Conservation (phyloP, 1,139 yeast species). For the Kazachstania sp. region DNA sequence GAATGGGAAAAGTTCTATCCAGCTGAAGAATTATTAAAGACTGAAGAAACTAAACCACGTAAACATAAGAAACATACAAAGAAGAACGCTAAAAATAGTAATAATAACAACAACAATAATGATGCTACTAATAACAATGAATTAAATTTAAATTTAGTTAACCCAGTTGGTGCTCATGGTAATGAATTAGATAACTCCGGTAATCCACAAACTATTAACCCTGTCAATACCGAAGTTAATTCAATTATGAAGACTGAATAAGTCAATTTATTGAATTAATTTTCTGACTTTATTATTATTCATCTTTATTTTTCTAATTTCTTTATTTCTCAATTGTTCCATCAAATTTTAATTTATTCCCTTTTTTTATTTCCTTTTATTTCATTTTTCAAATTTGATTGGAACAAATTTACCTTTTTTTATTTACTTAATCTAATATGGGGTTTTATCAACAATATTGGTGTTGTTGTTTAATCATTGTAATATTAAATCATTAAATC, state of each 20-base stretch:
- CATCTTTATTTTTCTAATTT: not conserved
- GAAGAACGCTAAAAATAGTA: not conserved
- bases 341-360: not conserved
- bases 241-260: constrained; percentile 1
- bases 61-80: not conserved
- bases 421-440: constrained; percentile 1
- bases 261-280: not conserved
- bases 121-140: not conserved
- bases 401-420: not conserved
- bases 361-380: not conserved
- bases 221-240: constrained; percentile 1
- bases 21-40: constrained; percentile 14
- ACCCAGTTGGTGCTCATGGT: not conserved
- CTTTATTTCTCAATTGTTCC: not conserved
- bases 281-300: not conserved
- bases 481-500: constrained; percentile 2
- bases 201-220: not conserved
- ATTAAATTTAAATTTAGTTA: constrained; percentile 2
- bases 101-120: not conserved
- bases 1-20: constrained; percentile 32
- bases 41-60: constrained; percentile 1
- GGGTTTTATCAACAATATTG: constrained; percentile 1
- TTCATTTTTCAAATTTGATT: not conserved
- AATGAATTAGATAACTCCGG: not conserved
- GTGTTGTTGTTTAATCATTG: constrained; percentile 3